A percentile compares a stretch with the other conserved stretches of the same genome.
phyloP scores from a whole-genome alignment of 108 stramenopile species.

The Nannochloropsis oceanica region DNA sequence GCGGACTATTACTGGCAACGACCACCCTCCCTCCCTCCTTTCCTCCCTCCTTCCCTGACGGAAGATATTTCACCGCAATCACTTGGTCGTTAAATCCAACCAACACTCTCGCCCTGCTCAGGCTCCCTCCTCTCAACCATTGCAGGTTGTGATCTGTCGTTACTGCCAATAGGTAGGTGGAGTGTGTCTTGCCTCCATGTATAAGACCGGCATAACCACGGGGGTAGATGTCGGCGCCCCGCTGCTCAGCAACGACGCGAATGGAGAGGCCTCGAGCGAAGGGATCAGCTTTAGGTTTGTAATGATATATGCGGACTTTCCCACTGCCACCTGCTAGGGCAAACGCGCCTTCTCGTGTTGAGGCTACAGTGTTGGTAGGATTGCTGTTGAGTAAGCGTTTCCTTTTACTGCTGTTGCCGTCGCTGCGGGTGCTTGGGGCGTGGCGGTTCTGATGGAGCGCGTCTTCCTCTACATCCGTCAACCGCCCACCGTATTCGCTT shows the following conservation, averaged over 20 bases:
- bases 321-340: not conserved
- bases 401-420: no score
- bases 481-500: not conserved
- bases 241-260: not conserved
- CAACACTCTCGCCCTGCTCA: conserved; percentile 46
- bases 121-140: conserved; percentile 41
- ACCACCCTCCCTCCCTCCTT: conserved; percentile 42
- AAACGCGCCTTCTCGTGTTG: not conserved
- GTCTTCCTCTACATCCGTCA: not conserved
- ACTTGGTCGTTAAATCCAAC: conserved; percentile 87
- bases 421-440: no score
- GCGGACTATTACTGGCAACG: conserved; percentile 82
- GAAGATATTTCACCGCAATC: conserved; percentile 67
- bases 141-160: conserved; percentile 78
- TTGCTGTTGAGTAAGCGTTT: no score
- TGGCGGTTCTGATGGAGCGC: not conserved
- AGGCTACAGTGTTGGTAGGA: no score
- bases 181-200: not conserved
- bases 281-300: not conserved
- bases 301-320: not conserved
- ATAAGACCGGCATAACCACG: not conserved
- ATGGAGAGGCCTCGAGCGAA: not conserved
- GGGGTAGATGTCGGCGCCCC: not conserved
- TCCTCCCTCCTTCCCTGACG: conserved; percentile 25
- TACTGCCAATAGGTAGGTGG: conserved; percentile 48